A percentile compares a stretch with the other conserved stretches of the same genome.
Conservation (phyloP, 225 moss, liverwort and hornwort species). For the Anthoceros angustus region DNA sequence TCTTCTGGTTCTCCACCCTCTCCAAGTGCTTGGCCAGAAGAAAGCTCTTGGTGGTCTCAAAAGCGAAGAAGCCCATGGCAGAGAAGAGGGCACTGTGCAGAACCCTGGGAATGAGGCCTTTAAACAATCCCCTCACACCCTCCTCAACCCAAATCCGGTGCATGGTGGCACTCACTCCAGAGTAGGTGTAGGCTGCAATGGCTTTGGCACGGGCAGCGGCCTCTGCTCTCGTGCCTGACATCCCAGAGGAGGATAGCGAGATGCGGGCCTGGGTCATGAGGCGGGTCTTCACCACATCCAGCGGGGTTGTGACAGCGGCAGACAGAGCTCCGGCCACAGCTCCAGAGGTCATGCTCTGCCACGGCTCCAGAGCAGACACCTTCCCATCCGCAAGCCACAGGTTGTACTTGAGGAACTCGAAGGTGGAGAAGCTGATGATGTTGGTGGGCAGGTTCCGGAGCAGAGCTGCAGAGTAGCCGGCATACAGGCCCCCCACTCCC, state of each 20-base stretch:
- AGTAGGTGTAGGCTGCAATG: slow-evolving; percentile 51
- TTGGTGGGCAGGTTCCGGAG: slow-evolving; percentile 61
- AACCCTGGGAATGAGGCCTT: slow-evolving; percentile 47
- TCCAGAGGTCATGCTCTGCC: slow-evolving; percentile 68
- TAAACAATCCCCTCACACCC: slow-evolving; percentile 38
- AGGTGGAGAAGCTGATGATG: slow-evolving; percentile 73
- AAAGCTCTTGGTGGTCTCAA: slow-evolving; percentile 46
- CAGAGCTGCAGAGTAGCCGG: slow-evolving; percentile 63
- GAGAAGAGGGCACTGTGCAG: slow-evolving; percentile 71
- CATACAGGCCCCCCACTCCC: slow-evolving; percentile 53
- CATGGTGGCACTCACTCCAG: slow-evolving; percentile 49
- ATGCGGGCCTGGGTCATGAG: slow-evolving; percentile 65
- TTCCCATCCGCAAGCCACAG: slow-evolving; percentile 36
- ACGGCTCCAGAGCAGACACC: slow-evolving; percentile 36
- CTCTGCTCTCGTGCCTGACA: slow-evolving; percentile 44
- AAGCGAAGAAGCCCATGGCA: slow-evolving; percentile 60
- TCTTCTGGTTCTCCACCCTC: slow-evolving; percentile 14
- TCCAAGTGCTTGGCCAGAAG: slow-evolving; percentile 45
- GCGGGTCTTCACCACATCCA: slow-evolving; percentile 76
- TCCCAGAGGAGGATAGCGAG: slow-evolving; percentile 27
- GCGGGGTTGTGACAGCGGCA: slow-evolving; percentile 51
- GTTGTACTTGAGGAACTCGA: slow-evolving; percentile 24
- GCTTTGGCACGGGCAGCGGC: slow-evolving; percentile 62
- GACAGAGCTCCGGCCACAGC: slow-evolving; percentile 59
- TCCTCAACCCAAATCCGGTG: slow-evolving; percentile 57